Conservation (phyloP, 257 asterid genomes). For the Lantana camara region DNA sequence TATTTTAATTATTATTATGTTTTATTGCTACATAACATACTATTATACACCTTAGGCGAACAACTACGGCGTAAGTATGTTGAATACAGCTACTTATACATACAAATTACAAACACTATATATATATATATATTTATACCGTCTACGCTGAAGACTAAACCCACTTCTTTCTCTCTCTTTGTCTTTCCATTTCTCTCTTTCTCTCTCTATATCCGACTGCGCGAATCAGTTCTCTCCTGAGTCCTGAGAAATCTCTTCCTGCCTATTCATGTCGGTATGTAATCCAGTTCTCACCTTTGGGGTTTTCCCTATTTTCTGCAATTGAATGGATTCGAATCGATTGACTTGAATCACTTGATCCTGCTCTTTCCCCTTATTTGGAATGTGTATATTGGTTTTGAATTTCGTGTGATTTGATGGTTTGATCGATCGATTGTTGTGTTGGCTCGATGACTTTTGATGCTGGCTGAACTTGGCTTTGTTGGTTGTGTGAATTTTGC, state of each 20-base stretch:
- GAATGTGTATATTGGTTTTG: neutral
- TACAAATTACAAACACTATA: neutral
- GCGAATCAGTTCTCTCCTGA: constrained; percentile 24
- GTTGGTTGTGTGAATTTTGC: neutral
- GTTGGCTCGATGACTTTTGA: neutral
- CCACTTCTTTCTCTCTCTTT: constrained; percentile 6
- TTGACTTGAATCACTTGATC: neutral
- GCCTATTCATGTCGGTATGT: constrained; percentile 69
- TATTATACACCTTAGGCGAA: neutral
- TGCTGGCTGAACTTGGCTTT: neutral
- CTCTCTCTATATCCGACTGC: neutral
- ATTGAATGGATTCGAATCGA: constrained; percentile 12
- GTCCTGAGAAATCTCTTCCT: constrained; percentile 20
- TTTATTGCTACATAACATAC: no score
- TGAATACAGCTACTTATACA: neutral
- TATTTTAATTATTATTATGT: no score
- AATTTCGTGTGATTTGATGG: constrained; percentile 8
- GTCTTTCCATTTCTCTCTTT: neutral
- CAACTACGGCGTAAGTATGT: neutral
- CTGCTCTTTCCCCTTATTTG: neutral
- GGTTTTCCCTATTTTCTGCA: neutral
- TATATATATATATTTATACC: neutral
- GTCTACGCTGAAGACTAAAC: constrained; percentile 7
- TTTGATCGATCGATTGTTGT: constrained; percentile 21
- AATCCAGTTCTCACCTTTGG: neutral